These are phyloP conservation scores for Periconia digitata DNA, from an alignment of 2,329 filamentous ascomycete genomes.

Conservation along the genomic window DNA sequence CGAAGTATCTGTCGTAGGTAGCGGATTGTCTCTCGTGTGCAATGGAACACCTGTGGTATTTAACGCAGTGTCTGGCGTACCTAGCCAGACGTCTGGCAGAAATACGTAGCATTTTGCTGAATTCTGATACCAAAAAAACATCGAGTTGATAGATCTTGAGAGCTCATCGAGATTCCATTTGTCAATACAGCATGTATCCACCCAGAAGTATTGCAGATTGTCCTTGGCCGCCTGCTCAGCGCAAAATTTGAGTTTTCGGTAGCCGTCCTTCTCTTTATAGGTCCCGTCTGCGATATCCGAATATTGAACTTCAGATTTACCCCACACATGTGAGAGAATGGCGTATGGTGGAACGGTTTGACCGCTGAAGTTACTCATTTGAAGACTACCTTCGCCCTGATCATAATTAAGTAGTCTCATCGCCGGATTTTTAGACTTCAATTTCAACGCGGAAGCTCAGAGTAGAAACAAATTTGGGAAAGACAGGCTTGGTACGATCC, in stretches of 20 bases:
- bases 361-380: no score
- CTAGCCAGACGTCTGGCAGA: conserved; percentile 1
- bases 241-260: conserved; percentile 1
- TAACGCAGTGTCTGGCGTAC: background rate
- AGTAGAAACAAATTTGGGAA: no score
- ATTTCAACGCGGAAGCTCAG: no score
- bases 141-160: conserved; percentile 1
- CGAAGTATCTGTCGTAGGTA: no score
- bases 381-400: no score
- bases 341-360: background rate
- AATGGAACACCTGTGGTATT: no score
- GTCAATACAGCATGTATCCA: conserved; percentile 2
- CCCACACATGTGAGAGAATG: conserved; percentile 2
- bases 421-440: no score
- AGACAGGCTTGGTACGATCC: no score
- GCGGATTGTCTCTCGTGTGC: no score
- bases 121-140: conserved; percentile 6
- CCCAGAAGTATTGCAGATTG: conserved; percentile 1
- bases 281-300: background rate
- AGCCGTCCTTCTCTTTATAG: background rate
- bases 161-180: background rate
- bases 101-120: conserved; percentile 5
- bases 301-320: background rate
- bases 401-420: no score
- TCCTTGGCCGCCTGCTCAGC: background rate